phyloP scores from a whole-genome alignment of 306 rosid species.

The Cyclanthera cordifolia region DNA sequence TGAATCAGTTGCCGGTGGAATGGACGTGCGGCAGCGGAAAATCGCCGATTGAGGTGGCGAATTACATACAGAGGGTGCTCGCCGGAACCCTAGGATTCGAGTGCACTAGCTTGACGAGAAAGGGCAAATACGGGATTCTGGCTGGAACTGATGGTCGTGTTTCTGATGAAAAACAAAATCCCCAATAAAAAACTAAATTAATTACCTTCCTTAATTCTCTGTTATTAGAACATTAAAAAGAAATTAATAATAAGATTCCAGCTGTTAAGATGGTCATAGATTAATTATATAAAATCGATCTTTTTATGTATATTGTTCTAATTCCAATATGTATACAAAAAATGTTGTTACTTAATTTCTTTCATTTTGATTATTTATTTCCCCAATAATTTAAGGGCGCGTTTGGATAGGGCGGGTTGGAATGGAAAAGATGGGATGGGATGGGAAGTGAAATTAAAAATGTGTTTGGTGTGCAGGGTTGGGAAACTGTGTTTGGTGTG shows the following conservation, averaged over 20 bases:
- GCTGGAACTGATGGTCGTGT: conserved; percentile 87
- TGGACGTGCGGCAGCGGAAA: conserved; percentile 68
- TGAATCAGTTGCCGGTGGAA: conserved; percentile 63
- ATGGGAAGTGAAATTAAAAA: too few species aligned
- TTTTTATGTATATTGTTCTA: conserved; percentile 8
- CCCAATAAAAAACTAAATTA: too few species aligned
- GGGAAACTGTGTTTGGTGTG: too few species aligned
- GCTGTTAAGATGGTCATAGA: neutral
- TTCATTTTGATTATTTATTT: neutral
- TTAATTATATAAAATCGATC: neutral
- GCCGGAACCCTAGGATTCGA: conserved; percentile 80
- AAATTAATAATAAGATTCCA: neutral
- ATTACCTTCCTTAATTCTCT: neutral
- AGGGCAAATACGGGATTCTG: conserved; percentile 65
- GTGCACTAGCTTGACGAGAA: conserved; percentile 82
- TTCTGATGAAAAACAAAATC: conserved; percentile 33
- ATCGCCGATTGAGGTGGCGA: conserved; percentile 73
- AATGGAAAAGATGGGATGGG: too few species aligned
- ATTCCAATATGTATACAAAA: neutral
- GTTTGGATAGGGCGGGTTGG: too few species aligned
- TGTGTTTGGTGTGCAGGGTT: too few species aligned
- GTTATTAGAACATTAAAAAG: neutral
- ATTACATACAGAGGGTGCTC: conserved; percentile 70
- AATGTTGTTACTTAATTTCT: neutral
- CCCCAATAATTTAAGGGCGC: too few species aligned